Conservation (phyloP, 2,329 filamentous ascomycete species). For the Cercospora zeae-maydis region DNA sequence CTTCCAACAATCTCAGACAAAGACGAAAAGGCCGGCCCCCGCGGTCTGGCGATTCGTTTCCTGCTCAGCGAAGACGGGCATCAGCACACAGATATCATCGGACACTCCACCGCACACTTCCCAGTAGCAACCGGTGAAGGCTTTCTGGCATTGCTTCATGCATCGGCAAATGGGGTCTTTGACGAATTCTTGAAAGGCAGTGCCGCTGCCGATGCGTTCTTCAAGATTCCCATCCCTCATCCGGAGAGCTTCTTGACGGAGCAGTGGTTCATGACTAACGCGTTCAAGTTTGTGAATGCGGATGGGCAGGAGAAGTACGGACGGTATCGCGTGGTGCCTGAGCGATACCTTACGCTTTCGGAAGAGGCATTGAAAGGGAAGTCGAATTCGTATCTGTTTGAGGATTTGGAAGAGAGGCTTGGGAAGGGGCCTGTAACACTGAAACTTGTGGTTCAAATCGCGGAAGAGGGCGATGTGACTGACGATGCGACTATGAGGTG, state of each 20-base stretch:
- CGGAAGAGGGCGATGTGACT: conserved; percentile 46
- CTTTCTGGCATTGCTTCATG: conserved; percentile 51
- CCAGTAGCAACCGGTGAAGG: conserved; percentile 52
- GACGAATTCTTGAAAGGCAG: conserved; percentile 46
- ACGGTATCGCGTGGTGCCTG: conserved; percentile 51
- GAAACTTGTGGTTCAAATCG: conserved; percentile 51
- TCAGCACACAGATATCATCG: conserved; percentile 56
- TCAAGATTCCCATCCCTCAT: conserved; percentile 49
- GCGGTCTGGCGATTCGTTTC: conserved; percentile 51
- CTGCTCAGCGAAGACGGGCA: conserved; percentile 40
- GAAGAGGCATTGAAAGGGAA: conserved; percentile 41
- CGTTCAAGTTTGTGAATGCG: conserved; percentile 46
- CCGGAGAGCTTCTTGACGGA: conserved; percentile 50
- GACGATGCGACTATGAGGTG: conserved; percentile 52
- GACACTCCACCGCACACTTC: conserved; percentile 53
- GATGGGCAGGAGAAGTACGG: conserved; percentile 46
- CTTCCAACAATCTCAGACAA: conserved; percentile 30
- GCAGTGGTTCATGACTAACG: conserved; percentile 49
- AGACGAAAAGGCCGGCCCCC: conserved; percentile 29
- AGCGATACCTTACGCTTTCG: conserved; percentile 39
- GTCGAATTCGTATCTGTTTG: conserved; percentile 47
- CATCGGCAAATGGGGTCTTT: conserved; percentile 40
- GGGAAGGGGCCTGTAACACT: conserved; percentile 42
- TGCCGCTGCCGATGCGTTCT: conserved; percentile 49
- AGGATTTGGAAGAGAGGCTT: conserved; percentile 46